These are phyloP conservation scores for Helenozyma baotianmanensis DNA, from an alignment of 805 yeast species.

Conservation along the genomic window DNA sequence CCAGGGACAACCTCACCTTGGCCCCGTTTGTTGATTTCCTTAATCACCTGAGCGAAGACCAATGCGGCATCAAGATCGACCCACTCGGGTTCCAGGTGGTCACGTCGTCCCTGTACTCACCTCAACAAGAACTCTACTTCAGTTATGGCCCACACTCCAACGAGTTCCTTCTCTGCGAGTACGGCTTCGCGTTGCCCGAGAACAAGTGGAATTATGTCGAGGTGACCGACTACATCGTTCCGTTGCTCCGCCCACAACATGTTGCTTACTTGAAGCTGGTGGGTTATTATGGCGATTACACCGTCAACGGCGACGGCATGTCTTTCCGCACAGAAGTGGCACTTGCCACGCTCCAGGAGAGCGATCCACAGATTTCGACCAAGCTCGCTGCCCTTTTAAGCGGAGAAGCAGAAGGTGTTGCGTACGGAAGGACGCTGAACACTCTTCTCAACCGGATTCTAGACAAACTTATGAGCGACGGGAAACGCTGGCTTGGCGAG, in stretches of 20 bases:
- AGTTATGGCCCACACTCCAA: constrained; percentile 89
- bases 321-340: constrained; percentile 79
- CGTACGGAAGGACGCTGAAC: constrained; percentile 28
- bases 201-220: constrained; percentile 74
- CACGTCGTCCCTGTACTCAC: constrained; percentile 24
- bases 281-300: constrained; percentile 73
- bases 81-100: constrained; percentile 50
- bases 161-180: constrained; percentile 76
- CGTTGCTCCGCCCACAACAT: constrained; percentile 34
- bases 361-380: constrained; percentile 24
- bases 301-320: constrained; percentile 45
- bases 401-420: constrained; percentile 47
- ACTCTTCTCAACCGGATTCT: constrained; percentile 30
- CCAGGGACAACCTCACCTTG: constrained; percentile 72
- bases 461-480: constrained; percentile 20
- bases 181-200: constrained; percentile 63
- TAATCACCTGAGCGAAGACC: constrained; percentile 61
- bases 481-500: constrained; percentile 17
- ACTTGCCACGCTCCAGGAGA: constrained; percentile 51
- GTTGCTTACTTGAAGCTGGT: constrained; percentile 41
- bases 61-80: constrained; percentile 48
- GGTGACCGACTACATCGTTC: constrained; percentile 41
- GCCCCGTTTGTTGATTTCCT: constrained; percentile 89
- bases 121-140: constrained; percentile 57
- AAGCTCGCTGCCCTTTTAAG: constrained; percentile 35